Evolutionary conservation across 768 basidiomycete species (phyloP), one percentile per base, ranked within the genome.

Genomic region (Sporobolomyces phaffii): DNA sequence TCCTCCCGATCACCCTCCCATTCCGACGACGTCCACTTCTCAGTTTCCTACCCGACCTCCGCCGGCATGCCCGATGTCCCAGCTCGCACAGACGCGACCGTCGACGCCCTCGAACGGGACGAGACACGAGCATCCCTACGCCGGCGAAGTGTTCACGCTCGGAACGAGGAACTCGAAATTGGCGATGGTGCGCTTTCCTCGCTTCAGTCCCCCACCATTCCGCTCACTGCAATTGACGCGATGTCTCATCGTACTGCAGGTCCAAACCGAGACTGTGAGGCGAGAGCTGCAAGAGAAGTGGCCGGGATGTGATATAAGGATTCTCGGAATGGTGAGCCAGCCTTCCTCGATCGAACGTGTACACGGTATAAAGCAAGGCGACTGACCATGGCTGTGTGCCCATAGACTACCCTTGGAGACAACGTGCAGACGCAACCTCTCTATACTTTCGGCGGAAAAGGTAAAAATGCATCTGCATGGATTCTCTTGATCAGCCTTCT

Each of bases 91-190:
- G 4, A 40, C 47, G 4, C 36, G 48, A 11, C 52, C 64, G 29
- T 9, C 41, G 6, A 36, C 33, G 33, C 48, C 36, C 31, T 7
- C 31, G 15, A 44, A 40, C 45, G 45, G 43, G 2, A 9, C 31
- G 17, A 26, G 17, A 0, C 5, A 15, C 31, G 28, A 10, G 11
- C 51, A 41, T 31, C 47, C 53, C 6, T 62, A 67, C 34, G 60
- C 53, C 2, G 65, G 65, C 2, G 17, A 49, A 15, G 45, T 49
- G 18, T 73, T 90, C 73, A 82, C 83, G 17, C 80, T 97, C 47
- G 94, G 91, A 48, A 93, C 93, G 14, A 83, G 94, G 43, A 84
- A 84, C 45, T 92, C 90, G 5, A 84, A 90, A 74, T 85, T 98
- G 14, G 93, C 94, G 7, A 85, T 89, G 78, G 83, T 68, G 34